Evolutionary conservation across 805 yeast species (phyloP), one percentile per base, ranked within the genome.

Genomic region (Sugiyamaella mastotermitis): DNA sequence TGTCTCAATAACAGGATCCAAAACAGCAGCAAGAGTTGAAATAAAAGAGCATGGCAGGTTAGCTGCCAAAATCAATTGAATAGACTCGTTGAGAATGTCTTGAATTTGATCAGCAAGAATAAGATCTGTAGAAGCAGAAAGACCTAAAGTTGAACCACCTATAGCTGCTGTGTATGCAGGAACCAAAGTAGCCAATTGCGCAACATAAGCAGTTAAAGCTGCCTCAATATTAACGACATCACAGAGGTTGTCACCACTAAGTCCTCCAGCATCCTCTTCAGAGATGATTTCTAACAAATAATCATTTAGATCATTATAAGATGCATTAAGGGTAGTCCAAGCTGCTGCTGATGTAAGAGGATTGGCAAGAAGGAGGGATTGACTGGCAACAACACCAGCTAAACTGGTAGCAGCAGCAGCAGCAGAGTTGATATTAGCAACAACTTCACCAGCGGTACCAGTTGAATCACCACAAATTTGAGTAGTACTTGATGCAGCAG

Each of bases 371-470:
- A 31, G 18, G 13, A 31, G 26, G 11, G 34, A 31, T 25, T 31
- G 25, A 14, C 25, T 31, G 5, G 25, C 34, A 9, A 31, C 11
- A 17, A 31, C 34, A 15, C 21, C 34, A 31, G 34, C 34, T 25
- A 31, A 15, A 3, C 25, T 19, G 14, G 34, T 31, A 14, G 34
- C 34, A 15, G 34, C 34, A 31, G 34, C 34, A 16, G 34, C 34
- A 9, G 34, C 34, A 14, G 34, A 31, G 20, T 31, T 31, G 24
- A 31, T 31, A 25, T 31, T 31, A 25, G 34, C 34, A 31, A 31
- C 34, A 11, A 31, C 34, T 14, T 31, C 23, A 19, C 34, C 34
- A 16, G 34, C 34, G 21, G 34, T 31, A 17, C 34, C 34, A 31
- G 34, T 31, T 4, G 34, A 31, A 17, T 31, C 34, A 5, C 34